Base-by-base conservation (phyloP, 2,329 filamentous ascomycete genomes). In the Botrytis deweyae region DNA sequence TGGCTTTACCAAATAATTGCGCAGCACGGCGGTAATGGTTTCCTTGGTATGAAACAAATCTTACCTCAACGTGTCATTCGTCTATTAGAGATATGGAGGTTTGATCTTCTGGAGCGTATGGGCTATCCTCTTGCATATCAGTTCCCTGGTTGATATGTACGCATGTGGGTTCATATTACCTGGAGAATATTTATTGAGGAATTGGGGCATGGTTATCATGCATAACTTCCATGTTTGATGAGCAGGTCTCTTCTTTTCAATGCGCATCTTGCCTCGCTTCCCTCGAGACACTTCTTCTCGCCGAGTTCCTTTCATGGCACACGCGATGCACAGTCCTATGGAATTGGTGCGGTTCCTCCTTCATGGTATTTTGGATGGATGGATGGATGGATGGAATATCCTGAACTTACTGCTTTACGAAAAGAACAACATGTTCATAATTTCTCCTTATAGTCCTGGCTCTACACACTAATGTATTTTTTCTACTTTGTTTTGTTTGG, bases 101-200 rank as follows among this genome's bases (percentile, higher is more conserved):
- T 33, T 29, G 38, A 49, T 8, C 40, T 66, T 20, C 5, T 55
- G 59, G 36, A 64, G 38, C 42, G 10, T 38, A 10, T 58, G 22
- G 69, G 69, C 10, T 29, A 65, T 42, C 69, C 69, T 18, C 18
- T 66, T 8, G 38, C 69, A 29, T 72, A 55, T 25, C 33, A 40
- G 40, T 72, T 52, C 33, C 69, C 59, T 52, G 69, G 69, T 33
- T 72, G 44, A 72, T 65, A 42, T 42, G 20, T 49, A 33, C n/a
- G 36, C 33, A 20, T 18, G 14, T 55, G 33, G 33, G 20, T 67
- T 25, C 38, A 52, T 38, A 36, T 25, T 38, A 20, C 22, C 25
- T 40, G 16, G 33, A 33, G 29, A 36, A 36, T 16, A 25, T 40
- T 4, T 18, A 1, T n/a, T 42, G 36, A 42, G n/a, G 61, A 42